Base-by-base conservation (phyloP, 495 filamentous ascomycete species). In the Tricharina praecox region DNA sequence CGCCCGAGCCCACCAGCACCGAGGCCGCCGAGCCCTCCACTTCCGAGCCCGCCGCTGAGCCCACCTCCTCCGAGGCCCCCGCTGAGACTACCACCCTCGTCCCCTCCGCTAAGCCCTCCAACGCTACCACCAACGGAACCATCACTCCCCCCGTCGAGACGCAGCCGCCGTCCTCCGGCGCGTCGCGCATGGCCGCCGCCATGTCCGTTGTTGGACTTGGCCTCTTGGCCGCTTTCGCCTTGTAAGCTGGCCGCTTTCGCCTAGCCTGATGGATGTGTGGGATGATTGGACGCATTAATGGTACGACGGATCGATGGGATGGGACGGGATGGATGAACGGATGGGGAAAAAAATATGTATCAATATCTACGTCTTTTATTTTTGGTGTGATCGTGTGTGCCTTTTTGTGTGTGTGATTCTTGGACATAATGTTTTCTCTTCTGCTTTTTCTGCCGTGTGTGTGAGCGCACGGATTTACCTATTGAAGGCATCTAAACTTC, bases 81-180 rank as follows among this genome's bases (percentile, higher is more conserved):
- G 28, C 28, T 21, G 11, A 13, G 3, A 11, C 41, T 18, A 25
- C 43, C 20, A 21, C 43, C 18, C n/a, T 32, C 8, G 15, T 23
- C 25, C n/a, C 24, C 28, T 33, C 30, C 25, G 10, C 43, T 13
- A 11, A 13, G 8, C 24, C 43, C 43, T 33, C 30, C 13, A 19
- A 19, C 4, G 16, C 8, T 1, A 23, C 16, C 25, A 11, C 25
- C 25, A 9, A 9, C 39, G 11, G 16, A 4, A 11, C 25, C 25
- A 4, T 13, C 39, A 46, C 43, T 46, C 43, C 25, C 35, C 30
- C 40, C 43, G 19, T 46, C 26, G 25, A 9, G 26, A 35, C 26
- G 26, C 43, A 46, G 43, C 8, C 43, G 19, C 16, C 30, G 26
- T 13, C 15, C 43, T 8, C 11, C 43, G 19, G 20, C 2, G 40